A percentile compares a stretch with the other conserved stretches of the same genome.
Evolutionary conservation across 805 yeast genomes (phyloP).

Genomic region (Cyberlindnera bimundalis): DNA sequence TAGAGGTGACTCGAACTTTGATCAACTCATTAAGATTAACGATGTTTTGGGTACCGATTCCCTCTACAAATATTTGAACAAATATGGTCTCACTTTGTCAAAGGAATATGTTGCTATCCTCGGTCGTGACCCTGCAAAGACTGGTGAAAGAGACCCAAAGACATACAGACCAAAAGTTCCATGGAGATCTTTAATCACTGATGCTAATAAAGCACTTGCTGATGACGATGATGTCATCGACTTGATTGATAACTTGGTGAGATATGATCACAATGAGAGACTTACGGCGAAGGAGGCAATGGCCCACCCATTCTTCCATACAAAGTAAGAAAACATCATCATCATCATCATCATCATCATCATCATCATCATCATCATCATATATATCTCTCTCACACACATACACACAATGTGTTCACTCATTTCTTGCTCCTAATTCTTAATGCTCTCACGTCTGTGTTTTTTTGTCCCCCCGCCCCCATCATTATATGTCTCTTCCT

Average conservation of each 20-base stretch:
- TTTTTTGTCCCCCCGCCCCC: not conserved
- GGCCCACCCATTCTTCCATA: slow-evolving; percentile 51
- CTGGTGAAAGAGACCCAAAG: slow-evolving; percentile 8
- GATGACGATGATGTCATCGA: slow-evolving; percentile 76
- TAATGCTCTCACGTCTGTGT: not conserved
- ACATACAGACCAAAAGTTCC: slow-evolving; percentile 37
- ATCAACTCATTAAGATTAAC: slow-evolving; percentile 86
- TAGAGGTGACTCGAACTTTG: slow-evolving; percentile 87
- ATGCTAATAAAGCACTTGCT: slow-evolving; percentile 63
- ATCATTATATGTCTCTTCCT: not conserved
- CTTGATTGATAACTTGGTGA: slow-evolving; percentile 71
- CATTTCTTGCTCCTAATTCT: not conserved
- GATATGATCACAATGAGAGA: slow-evolving; percentile 86
- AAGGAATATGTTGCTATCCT: slow-evolving; percentile 73
- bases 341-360: too few species aligned
- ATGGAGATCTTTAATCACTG: slow-evolving; percentile 78
- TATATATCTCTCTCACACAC: too few species aligned
- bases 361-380: too few species aligned
- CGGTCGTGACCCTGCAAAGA: slow-evolving; percentile 63
- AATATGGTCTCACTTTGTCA: slow-evolving; percentile 69
- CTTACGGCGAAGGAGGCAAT: slow-evolving; percentile 87
- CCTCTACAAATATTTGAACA: slow-evolving; percentile 60
- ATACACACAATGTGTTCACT: not conserved
- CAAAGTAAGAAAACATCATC: too few species aligned
- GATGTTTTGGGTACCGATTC: slow-evolving; percentile 85